Evolutionary conservation across 306 rosid genomes (phyloP).

Genomic region (Pyrus bretschneideri): DNA sequence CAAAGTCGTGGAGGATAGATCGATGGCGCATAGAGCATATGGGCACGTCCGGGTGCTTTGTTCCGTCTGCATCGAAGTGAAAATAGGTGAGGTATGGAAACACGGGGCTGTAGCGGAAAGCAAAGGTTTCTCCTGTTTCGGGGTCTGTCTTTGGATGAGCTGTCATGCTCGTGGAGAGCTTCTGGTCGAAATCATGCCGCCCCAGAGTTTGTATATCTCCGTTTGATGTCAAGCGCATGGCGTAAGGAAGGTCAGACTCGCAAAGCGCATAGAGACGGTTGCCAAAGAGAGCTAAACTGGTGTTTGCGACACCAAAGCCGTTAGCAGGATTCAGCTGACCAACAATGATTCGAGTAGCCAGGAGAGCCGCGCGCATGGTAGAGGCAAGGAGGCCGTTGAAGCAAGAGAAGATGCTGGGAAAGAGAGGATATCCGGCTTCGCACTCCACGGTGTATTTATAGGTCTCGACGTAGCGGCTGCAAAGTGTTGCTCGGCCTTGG

Average conservation of each 20-base stretch:
- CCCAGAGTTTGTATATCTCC: slow-evolving; percentile 63
- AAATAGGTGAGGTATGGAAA: slow-evolving; percentile 82
- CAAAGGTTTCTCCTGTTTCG: slow-evolving; percentile 67
- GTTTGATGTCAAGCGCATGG: slow-evolving; percentile 12
- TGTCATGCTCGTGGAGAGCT: slow-evolving; percentile 65
- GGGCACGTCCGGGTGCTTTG: slow-evolving; percentile 60
- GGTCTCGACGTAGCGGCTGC: slow-evolving; percentile 77
- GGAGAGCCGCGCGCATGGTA: slow-evolving; percentile 56
- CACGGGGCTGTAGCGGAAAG: slow-evolving; percentile 65
- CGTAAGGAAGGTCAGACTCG: slow-evolving; percentile 80
- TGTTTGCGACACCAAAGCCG: slow-evolving; percentile 84
- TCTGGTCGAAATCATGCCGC: slow-evolving; percentile 60
- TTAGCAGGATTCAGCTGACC: slow-evolving; percentile 44
- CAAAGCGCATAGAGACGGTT: slow-evolving; percentile 62
- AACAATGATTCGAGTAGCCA: slow-evolving; percentile 40
- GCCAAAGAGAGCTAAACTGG: slow-evolving; percentile 61
- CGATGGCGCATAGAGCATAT: slow-evolving; percentile 60
- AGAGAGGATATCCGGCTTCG: slow-evolving; percentile 50
- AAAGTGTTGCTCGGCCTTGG: slow-evolving; percentile 53
- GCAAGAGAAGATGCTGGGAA: slow-evolving; percentile 74
- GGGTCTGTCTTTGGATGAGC: slow-evolving; percentile 77
- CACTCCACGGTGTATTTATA: slow-evolving; percentile 55
- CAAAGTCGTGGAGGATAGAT: slow-evolving; percentile 75
- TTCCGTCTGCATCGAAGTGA: slow-evolving; percentile 43
- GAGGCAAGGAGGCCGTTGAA: slow-evolving; percentile 61